These are phyloP conservation scores for Blastocladiella emersonii DNA, from an alignment of 371 early-diverging fungal genomes.

Conservation along the genomic window DNA sequence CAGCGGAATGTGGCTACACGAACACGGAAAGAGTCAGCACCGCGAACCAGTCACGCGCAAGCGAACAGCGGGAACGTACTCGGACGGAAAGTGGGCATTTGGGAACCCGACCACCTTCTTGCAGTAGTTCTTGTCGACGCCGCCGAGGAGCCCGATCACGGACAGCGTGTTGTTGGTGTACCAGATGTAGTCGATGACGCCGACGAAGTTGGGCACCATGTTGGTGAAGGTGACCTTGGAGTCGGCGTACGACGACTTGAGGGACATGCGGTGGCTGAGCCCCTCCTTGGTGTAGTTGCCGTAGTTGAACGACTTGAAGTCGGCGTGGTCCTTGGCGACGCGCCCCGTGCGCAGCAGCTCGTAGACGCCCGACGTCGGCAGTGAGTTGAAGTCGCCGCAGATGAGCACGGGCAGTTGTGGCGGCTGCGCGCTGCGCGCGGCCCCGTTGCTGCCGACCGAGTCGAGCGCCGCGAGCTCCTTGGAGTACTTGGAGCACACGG, in stretches of 20 bases:
- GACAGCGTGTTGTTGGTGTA: constrained; percentile 60
- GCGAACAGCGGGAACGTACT: constrained; percentile 39
- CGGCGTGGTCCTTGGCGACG: constrained; percentile 63
- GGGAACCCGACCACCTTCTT: constrained; percentile 84
- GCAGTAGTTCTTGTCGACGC: constrained; percentile 70
- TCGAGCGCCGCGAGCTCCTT: constrained; percentile 4
- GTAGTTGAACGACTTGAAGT: constrained; percentile 68
- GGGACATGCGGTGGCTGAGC: constrained; percentile 55
- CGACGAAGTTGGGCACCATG: constrained; percentile 80
- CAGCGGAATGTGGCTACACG: background rate
- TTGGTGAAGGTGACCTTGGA: constrained; percentile 87
- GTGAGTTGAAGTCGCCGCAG: constrained; percentile 96
- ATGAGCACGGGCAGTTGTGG: constrained; percentile 56
- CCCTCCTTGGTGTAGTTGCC: constrained; percentile 76
- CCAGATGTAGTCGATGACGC: constrained; percentile 97
- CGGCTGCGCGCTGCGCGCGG: background rate
- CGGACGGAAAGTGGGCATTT: constrained; percentile 82
- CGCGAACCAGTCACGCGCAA: background rate
- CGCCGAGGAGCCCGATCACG: constrained; percentile 69
- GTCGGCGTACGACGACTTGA: constrained; percentile 70
- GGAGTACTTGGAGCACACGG: constrained; percentile 22
- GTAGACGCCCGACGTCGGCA: constrained; percentile 81
- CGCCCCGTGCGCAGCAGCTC: constrained; percentile 47
- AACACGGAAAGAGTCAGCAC: no score
- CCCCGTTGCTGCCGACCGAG: constrained; percentile 6